Evolutionary conservation across 2,329 filamentous ascomycete species (phyloP), one percentile per base, ranked within the genome.

Genomic region (Phyllachora maydis): DNA sequence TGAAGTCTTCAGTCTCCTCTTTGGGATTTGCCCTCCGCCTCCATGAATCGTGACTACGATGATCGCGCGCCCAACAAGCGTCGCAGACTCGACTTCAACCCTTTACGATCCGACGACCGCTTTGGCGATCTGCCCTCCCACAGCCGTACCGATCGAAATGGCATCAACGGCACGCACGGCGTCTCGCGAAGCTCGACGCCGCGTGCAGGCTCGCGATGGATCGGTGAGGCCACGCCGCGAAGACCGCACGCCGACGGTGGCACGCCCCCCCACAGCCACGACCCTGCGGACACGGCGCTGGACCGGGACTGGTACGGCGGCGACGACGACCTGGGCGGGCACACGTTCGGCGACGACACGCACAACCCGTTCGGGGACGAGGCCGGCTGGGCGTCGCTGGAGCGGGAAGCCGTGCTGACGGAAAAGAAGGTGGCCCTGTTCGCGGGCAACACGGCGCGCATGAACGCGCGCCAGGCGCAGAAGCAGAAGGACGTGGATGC

Each of bases 401-500:
- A 78, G 41, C 67, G 79, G 39, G 81, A 91, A 46, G 63, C 63
- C 10, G 73, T 69, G 9, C 50, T 82, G 43, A 59, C 69, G 6
- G 78, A 90, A 46, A 88, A 79, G 57, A 88, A 88, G 53, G 60
- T 70, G 4, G 71, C 63, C 24, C 71, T 64, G 37, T 65, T 58
- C 37, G 24, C 35, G 8, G 64, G 54, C 25, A 59, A 57, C 37
- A 23, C 34, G 10, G 64, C 54, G 25, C 59, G 67, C 4, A 60
- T 75, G 43, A 79, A 68, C 40, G 75, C 75, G 21, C 64, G 77
- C 23, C 71, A 73, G 30, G 60, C 79, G 28, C 81, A 92, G 47
- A 78, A 83, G 37, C 79, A 92, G 45, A 82, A 77, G 42, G 88
- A 98, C 41, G 82, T 88, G 20, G 88, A 98, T 48, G 85, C 83